Percentiles rank a stretch among this genome's conserved stretches.
Evolutionary conservation across 805 yeast genomes (phyloP).

Genomic region (Nadsonia fulvescens): DNA sequence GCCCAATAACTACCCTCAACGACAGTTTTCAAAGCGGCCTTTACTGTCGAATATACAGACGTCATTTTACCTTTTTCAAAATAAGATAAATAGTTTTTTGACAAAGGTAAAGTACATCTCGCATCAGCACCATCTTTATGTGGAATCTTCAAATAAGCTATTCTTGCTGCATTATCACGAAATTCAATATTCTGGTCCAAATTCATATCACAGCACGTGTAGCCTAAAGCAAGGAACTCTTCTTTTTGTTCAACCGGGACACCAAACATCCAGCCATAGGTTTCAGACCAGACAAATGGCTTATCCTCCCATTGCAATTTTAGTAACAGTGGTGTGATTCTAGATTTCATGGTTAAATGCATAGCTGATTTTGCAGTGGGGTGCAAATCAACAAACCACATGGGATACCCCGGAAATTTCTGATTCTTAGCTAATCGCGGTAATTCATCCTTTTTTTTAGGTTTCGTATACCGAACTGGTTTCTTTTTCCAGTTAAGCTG

Average conservation of each 20-base stretch:
- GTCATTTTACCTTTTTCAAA: constrained; percentile 60
- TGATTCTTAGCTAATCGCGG: constrained; percentile 28
- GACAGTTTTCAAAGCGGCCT: constrained; percentile 60
- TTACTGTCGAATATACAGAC: constrained; percentile 56
- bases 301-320: constrained; percentile 69
- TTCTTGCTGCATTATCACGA: constrained; percentile 16
- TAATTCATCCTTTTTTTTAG: constrained; percentile 36
- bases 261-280: constrained; percentile 78
- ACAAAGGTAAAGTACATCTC: constrained; percentile 58
- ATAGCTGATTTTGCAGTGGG: constrained; percentile 25
- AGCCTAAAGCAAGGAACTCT: constrained; percentile 10
- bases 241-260: constrained; percentile 25
- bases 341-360: constrained; percentile 48
- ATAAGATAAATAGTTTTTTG: constrained; percentile 52
- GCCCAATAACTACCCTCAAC: constrained; percentile 84
- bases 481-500: constrained; percentile 78
- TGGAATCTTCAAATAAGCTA: constrained; percentile 57
- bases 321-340: constrained; percentile 61
- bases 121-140: constrained; percentile 69
- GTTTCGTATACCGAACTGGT: constrained; percentile 38
- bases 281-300: constrained; percentile 67
- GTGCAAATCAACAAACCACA: constrained; percentile 64
- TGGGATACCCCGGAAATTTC: constrained; percentile 77
- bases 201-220: constrained; percentile 12
- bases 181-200: constrained; percentile 9